Evolutionary conservation across 768 basidiomycete genomes (phyloP).

Genomic region (Mycena latifolia): DNA sequence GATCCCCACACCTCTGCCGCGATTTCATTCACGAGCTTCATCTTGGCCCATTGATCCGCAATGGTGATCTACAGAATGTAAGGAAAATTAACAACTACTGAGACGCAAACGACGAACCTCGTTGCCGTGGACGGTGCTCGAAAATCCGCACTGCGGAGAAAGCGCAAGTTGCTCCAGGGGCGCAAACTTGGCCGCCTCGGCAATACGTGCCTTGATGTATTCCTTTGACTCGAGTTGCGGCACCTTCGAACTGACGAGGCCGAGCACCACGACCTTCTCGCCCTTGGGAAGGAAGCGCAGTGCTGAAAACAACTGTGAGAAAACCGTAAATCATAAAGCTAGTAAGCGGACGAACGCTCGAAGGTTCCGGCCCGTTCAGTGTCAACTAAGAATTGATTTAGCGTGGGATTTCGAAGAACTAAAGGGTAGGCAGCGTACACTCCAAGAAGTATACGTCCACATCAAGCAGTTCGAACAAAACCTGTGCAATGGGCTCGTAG

Average conservation of each 20-base stretch:
- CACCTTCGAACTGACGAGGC: slow-evolving; percentile 35
- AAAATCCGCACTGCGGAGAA: slow-evolving; percentile 38
- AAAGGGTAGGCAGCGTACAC: slow-evolving; percentile 35
- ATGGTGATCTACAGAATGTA: slow-evolving; percentile 32
- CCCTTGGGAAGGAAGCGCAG: slow-evolving; percentile 47
- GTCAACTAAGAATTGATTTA: slow-evolving; percentile 38
- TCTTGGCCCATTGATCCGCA: slow-evolving; percentile 38
- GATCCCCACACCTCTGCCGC: slow-evolving; percentile 35
- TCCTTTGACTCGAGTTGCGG: slow-evolving; percentile 36
- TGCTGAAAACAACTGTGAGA: slow-evolving; percentile 26
- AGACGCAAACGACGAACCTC: slow-evolving; percentile 11
- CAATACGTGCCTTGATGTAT: slow-evolving; percentile 31
- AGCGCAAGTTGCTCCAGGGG: slow-evolving; percentile 35
- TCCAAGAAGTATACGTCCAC: slow-evolving; percentile 56
- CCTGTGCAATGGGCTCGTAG: slow-evolving; percentile 51
- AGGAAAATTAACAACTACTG: not conserved
- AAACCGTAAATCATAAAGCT: not conserved
- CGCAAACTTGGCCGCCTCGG: slow-evolving; percentile 37
- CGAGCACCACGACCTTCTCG: slow-evolving; percentile 37
- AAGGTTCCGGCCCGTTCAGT: slow-evolving; percentile 55
- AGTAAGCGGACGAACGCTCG: slow-evolving; percentile 39
- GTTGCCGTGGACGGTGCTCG: slow-evolving; percentile 35
- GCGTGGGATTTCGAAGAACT: not conserved
- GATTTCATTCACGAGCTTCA: slow-evolving; percentile 35
- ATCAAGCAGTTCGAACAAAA: slow-evolving; percentile 53